Base-by-base conservation (phyloP, 192 early-diverging fungal genomes). In the Linnemannia elongata region DNA sequence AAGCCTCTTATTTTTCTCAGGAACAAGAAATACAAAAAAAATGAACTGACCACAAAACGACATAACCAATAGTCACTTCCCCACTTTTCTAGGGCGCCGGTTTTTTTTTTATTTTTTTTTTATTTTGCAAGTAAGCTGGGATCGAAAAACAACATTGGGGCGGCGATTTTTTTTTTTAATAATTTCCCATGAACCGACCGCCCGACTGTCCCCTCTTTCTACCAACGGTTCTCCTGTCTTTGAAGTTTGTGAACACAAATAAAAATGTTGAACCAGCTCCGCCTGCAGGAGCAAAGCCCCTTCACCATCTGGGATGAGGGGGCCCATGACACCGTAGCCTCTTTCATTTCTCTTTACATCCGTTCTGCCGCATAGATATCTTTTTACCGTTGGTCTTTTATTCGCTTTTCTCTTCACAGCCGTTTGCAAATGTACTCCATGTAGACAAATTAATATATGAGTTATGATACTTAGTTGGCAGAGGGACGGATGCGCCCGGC, bases 81-180 rank as follows among this genome's bases (percentile, higher is more conserved):
- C 49, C 49, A 52, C 30, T 8, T 60, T 66, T 66, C 60, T 33
- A 66, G 30, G 30, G 27, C 60, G 27, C 55, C 55, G 9, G 0
- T 57, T 57, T 6, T 63, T 63, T 63, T 30, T 63, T 33, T 63
- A 33, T 27, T 57, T n/a, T 6, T 66, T 66, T 66, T 27, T 66
- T 1, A 1, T n/a, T 6, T 60, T n/a, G 8, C 5, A 12, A 66
- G 27, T 30, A 15, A 27, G 9, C 60, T 66, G 60, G 60, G 60
- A 66, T 66, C 30, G 60, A 66, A 66, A 66, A 66, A 66, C 60
- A 66, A 66, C 30, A 66, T 66, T 66, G 60, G 60, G 60, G 60
- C 60, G 60, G 60, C 60, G 60, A 66, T 66, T 66, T 66, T 27
- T 66, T 27, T 7, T 66, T 66, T 13, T 66, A 33, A 66, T 33